phyloP scores from a whole-genome alignment of 768 basidiomycete species.

The Kockovaella imperatae region DNA sequence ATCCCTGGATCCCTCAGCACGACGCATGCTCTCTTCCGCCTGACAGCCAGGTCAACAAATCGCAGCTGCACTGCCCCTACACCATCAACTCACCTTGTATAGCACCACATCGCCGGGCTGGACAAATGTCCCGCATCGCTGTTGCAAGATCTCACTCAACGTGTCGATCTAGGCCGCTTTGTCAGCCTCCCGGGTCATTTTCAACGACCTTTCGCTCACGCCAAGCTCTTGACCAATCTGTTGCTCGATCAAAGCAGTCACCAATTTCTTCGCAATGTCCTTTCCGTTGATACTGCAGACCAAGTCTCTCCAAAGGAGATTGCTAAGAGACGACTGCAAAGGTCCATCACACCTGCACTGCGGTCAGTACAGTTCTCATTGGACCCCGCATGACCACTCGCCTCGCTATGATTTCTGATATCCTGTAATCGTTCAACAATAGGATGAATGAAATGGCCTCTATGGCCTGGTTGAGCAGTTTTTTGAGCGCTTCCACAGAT shows the following conservation, averaged over 20 bases:
- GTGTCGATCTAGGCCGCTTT: constrained; percentile 67
- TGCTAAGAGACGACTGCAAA: constrained; percentile 64
- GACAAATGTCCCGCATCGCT: constrained; percentile 93
- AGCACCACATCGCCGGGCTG: constrained; percentile 96
- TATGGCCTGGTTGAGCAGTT: constrained; percentile 72
- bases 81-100: constrained; percentile 64
- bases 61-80: not conserved
- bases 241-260: constrained; percentile 93
- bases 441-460: constrained; percentile 92
- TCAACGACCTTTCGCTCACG: constrained; percentile 50
- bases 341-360: constrained; percentile 38
- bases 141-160: constrained; percentile 87
- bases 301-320: constrained; percentile 75
- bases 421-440: constrained; percentile 80
- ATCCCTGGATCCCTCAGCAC: constrained; percentile 73
- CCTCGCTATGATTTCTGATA: constrained; percentile 76
- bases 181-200: not conserved
- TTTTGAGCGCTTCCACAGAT: constrained; percentile 33
- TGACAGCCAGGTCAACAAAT: constrained; percentile 34
- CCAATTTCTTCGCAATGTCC: constrained; percentile 76
- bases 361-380: no score
- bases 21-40: constrained; percentile 89
- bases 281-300: constrained; percentile 78
- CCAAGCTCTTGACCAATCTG: constrained; percentile 96
- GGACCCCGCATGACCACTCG: constrained; percentile 48